Percentiles rank a stretch among this genome's conserved stretches.
Conservation (phyloP, 2,329 filamentous ascomycete genomes). For the Fusarium staphyleae region DNA sequence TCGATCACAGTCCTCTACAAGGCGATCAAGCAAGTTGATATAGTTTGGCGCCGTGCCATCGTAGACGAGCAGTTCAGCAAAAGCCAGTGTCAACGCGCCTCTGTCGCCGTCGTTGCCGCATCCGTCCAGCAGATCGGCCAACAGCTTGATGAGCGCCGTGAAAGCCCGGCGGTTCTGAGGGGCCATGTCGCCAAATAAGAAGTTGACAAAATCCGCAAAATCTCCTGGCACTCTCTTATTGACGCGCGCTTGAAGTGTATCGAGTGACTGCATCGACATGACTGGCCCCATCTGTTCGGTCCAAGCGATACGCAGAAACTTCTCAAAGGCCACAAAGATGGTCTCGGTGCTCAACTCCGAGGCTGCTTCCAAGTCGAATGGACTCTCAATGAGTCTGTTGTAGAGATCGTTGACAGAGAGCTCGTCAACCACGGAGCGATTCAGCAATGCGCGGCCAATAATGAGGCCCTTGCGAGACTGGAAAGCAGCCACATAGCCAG, state of each 20-base stretch:
- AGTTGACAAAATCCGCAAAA: constrained; percentile 73
- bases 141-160: constrained; percentile 80
- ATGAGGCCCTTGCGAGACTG: constrained; percentile 89
- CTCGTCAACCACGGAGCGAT: constrained; percentile 74
- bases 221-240: constrained; percentile 74
- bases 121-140: constrained; percentile 87
- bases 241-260: constrained; percentile 74
- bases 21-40: constrained; percentile 85
- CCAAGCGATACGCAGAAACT: constrained; percentile 89
- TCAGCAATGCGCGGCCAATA: constrained; percentile 77
- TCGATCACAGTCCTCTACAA: constrained; percentile 87
- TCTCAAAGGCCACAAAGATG: constrained; percentile 91
- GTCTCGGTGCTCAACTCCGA: constrained; percentile 81
- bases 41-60: constrained; percentile 81
- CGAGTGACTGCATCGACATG: constrained; percentile 73
- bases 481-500: constrained; percentile 80
- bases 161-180: constrained; percentile 79
- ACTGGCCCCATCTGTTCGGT: constrained; percentile 86
- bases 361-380: constrained; percentile 77
- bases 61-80: constrained; percentile 83
- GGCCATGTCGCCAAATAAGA: constrained; percentile 69
- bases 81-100: constrained; percentile 85
- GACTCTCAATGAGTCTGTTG: constrained; percentile 84
- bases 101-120: constrained; percentile 91
- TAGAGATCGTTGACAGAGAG: constrained; percentile 88